Conservation (phyloP, 441 rosid genomes). For the Capsella rubella region DNA sequence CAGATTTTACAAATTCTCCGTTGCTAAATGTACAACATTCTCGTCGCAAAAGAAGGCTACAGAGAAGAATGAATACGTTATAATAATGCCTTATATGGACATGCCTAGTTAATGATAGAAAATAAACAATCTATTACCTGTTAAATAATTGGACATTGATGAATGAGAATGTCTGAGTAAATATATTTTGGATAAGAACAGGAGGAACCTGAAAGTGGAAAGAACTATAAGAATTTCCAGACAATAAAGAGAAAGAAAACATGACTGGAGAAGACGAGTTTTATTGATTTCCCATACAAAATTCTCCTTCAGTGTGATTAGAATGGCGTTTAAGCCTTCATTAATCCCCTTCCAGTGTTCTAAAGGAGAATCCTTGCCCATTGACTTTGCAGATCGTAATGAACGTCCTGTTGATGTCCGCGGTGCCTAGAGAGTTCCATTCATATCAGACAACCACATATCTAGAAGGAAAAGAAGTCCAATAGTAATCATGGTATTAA, state of each 20-base stretch:
- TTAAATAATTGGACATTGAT: slow-evolving; percentile 85
- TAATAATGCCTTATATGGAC: slow-evolving; percentile 20
- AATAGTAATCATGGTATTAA: slow-evolving; percentile 5
- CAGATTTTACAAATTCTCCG: slow-evolving; percentile 96
- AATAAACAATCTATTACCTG: slow-evolving; percentile 53
- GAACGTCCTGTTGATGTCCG: slow-evolving; percentile 62
- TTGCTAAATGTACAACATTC: slow-evolving; percentile 99
- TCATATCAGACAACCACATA: slow-evolving; percentile 32
- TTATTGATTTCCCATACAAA: slow-evolving; percentile 61
- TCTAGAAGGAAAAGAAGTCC: slow-evolving; percentile 23
- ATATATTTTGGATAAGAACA: slow-evolving; percentile 83
- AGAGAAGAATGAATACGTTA: slow-evolving; percentile 35
- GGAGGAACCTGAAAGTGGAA: slow-evolving; percentile 72
- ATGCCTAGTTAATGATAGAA: slow-evolving; percentile 33
- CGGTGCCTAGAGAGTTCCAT: slow-evolving; percentile 67
- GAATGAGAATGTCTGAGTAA: slow-evolving; percentile 80
- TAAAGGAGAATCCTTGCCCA: slow-evolving; percentile 71
- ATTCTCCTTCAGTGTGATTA: slow-evolving; percentile 75
- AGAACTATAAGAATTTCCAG: slow-evolving; percentile 22
- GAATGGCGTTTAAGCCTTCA: slow-evolving; percentile 72
- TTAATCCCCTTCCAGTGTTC: slow-evolving; percentile 83
- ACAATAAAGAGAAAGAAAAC: slow-evolving; percentile 30
- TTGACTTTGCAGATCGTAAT: slow-evolving; percentile 42
- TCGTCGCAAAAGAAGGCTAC: slow-evolving; percentile 94
- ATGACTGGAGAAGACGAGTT: slow-evolving; percentile 32